phyloP scores from a whole-genome alignment of 805 yeast species.

The Scheffersomyces amazonensis region DNA sequence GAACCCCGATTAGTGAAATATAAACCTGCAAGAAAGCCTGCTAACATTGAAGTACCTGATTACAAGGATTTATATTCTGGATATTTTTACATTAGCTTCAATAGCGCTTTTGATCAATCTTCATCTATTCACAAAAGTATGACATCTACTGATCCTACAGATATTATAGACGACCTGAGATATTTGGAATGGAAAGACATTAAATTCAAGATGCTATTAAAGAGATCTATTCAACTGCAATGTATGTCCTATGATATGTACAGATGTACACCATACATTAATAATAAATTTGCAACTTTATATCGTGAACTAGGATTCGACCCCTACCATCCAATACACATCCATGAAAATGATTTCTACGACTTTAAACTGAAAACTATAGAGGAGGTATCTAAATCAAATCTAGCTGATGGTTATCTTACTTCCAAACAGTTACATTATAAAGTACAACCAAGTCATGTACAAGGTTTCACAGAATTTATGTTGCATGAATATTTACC shows the following conservation, averaged over 20 bases:
- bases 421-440: too few relatives aligned
- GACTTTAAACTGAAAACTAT: slow-evolving; percentile 9
- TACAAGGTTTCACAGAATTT: background rate
- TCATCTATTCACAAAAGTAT: too few relatives aligned
- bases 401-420: too few relatives aligned
- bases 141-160: too few relatives aligned
- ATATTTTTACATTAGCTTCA: background rate
- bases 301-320: background rate
- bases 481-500: too few relatives aligned
- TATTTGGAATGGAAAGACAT: slow-evolving; percentile 2
- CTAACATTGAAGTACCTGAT: background rate
- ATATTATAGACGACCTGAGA: too few relatives aligned
- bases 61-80: background rate
- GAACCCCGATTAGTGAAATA: too few relatives aligned
- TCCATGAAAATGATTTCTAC: slow-evolving; percentile 11
- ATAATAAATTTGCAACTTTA: slow-evolving; percentile 1
- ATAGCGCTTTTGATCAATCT: background rate
- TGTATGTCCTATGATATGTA: slow-evolving; percentile 9
- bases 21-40: too few relatives aligned
- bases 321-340: slow-evolving; percentile 1
- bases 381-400: background rate
- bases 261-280: slow-evolving; percentile 2
- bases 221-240: slow-evolving; percentile 2
- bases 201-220: slow-evolving; percentile 7
- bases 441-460: background rate